Conservation (phyloP, 345 rosid genomes). For the Eucalyptus lansdowneana region DNA sequence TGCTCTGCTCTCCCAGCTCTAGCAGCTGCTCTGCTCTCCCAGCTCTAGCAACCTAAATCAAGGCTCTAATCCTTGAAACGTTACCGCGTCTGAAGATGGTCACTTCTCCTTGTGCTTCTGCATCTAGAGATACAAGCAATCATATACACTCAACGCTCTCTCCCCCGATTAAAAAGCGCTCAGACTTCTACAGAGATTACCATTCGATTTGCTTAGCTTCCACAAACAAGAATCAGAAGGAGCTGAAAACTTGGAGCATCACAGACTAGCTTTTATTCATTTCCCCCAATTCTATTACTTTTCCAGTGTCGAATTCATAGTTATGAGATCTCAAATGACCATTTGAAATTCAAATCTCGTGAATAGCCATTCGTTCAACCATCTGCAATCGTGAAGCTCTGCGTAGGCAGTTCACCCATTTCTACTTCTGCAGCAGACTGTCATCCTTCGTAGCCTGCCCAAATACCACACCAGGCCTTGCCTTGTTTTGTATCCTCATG, state of each 20-base stretch:
- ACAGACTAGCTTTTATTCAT: neutral
- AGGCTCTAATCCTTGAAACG: neutral
- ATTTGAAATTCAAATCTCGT: rapidly evolving
- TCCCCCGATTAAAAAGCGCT: neutral
- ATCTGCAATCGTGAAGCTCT: neutral
- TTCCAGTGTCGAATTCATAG: rapidly evolving
- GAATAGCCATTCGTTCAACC: neutral
- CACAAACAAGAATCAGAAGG: neutral
- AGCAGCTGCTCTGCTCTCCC: no score
- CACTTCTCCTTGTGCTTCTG: neutral
- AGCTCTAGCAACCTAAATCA: neutral
- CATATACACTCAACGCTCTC: neutral
- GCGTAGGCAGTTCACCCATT: neutral
- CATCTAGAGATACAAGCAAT: neutral
- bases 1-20: rapidly evolving
- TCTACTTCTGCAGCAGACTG: neutral
- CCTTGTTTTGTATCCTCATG: neutral
- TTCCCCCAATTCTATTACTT: neutral
- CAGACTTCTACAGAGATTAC: neutral
- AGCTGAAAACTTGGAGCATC: neutral
- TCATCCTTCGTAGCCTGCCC: neutral
- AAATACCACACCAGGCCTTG: neutral
- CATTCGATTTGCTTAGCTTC: neutral
- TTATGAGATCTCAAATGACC: neutral
- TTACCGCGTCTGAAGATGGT: neutral